Base-by-base conservation (phyloP, 1,284 basidiomycete species). In the Melampsora larici-populina region DNA sequence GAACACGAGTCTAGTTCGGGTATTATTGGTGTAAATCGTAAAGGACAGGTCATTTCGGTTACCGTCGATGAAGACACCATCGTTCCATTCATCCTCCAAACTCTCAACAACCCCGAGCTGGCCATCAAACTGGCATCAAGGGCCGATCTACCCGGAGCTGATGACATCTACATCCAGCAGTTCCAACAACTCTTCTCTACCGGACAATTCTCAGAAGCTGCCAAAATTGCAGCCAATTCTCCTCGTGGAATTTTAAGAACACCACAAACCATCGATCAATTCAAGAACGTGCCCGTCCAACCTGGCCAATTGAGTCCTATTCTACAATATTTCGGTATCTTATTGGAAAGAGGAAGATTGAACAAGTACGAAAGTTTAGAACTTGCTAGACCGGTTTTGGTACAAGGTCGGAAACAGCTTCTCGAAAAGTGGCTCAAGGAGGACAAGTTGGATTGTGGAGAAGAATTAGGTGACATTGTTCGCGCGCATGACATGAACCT, bases 401-500 rank as follows among this genome's bases (percentile, higher is more conserved):
- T 93, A 81, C 97, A 99, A 86, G 94, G 94, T 74, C 90, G 95
- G 83, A 99, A 99, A 86, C 94, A 98, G 83, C 87, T 99, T 64
- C 88, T 99, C 33, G 97, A 99, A 86, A 99, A 99, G 84, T 99
- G 97, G 97, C 86, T 99, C 80, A 99, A 99, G 86, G 97, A 99
- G 88, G 97, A 97, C 87, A 99, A 99, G 89, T 92, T 99, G 80
- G 96, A 97, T 79, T 99, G 97, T 87, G 94, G 91, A 82, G 97
- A 99, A 85, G 96, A 99, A 85, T 90, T 99, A 24, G 97, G 97
- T 79, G 97, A 99, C 84, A 92, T 99, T 80, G 97, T 98, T 76
- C 91, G 97, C 70, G 86, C 91, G 66, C 91, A 94, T 84, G 97
- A 99, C 85, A 94, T 99, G 92, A 98, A 94, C 7, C 89, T 99